A percentile compares a stretch with the other conserved stretches of the same genome.
Conservation (phyloP, 2,329 filamentous ascomycete genomes). For the Botrytis medusae region DNA sequence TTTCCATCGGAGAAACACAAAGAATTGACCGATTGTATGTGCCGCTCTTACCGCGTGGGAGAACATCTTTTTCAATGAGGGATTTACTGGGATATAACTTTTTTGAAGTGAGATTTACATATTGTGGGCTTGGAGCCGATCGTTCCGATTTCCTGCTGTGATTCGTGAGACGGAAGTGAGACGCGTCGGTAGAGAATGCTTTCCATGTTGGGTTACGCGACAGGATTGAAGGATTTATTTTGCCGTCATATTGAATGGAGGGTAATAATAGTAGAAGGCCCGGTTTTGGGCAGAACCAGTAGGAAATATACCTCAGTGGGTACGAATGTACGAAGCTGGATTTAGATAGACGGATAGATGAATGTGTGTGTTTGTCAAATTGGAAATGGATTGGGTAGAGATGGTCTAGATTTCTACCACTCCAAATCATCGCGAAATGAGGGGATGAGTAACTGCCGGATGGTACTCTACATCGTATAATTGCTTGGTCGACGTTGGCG, state of each 20-base stretch:
- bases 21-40: not conserved
- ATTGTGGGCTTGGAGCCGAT: slow-evolving; percentile 3
- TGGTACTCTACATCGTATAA: not conserved
- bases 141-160: not conserved
- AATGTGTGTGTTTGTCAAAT: not conserved
- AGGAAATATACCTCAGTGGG: slow-evolving; percentile 18
- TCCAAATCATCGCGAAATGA: not conserved
- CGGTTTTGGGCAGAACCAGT: slow-evolving; percentile 5
- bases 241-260: not conserved
- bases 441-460: not conserved
- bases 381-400: not conserved
- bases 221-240: not conserved
- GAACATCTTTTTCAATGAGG: slow-evolving; percentile 11
- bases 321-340: not conserved
- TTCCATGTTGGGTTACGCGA: not conserved
- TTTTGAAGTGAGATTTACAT: not conserved
- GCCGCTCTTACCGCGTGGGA: slow-evolving; percentile 12
- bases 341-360: not conserved
- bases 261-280: not conserved
- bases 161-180: not conserved
- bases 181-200: slow-evolving; percentile 1
- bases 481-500: not conserved
- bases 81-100: slow-evolving; percentile 4
- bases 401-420: not conserved
- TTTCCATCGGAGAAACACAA: not conserved